These are phyloP conservation scores for Aureobasidium melanogenum DNA, from an alignment of 2,329 filamentous ascomycete species.

Conservation along the genomic window DNA sequence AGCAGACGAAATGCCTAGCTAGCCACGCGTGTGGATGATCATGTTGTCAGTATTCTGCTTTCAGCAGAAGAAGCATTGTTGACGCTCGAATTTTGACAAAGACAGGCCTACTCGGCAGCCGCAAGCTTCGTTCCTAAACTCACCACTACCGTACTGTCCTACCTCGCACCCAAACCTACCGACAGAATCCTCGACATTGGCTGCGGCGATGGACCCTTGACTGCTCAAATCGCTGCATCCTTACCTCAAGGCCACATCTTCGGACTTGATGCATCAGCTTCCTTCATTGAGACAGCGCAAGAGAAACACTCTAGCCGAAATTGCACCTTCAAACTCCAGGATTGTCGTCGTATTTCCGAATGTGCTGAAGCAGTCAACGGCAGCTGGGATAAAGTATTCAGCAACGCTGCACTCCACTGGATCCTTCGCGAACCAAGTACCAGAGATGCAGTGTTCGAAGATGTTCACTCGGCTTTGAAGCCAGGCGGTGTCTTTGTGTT, in stretches of 20 bases:
- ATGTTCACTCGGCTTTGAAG: constrained; percentile 43
- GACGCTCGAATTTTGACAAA: background rate
- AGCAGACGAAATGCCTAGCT: background rate
- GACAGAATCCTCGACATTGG: constrained; percentile 33
- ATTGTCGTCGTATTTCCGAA: constrained; percentile 23
- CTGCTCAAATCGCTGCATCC: constrained; percentile 27
- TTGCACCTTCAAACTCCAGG: constrained; percentile 23
- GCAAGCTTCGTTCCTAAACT: constrained; percentile 35
- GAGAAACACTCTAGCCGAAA: constrained; percentile 18
- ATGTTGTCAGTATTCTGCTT: background rate
- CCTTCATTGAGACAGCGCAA: constrained; percentile 32
- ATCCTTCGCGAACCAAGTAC: constrained; percentile 40
- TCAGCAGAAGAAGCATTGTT: background rate
- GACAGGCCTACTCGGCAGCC: constrained; percentile 26
- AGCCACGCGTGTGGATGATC: background rate
- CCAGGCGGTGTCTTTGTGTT: constrained; percentile 54
- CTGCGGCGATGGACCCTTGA: constrained; percentile 33
- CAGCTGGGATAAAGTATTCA: constrained; percentile 33
- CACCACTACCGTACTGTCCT: constrained; percentile 28
- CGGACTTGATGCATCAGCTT: constrained; percentile 32
- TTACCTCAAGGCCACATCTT: constrained; percentile 23
- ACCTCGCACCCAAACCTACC: constrained; percentile 26
- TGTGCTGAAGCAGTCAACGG: constrained; percentile 16
- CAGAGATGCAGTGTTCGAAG: constrained; percentile 45
- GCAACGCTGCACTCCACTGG: constrained; percentile 38